Evolutionary conservation across 441 rosid species (phyloP), one percentile per base, ranked within the genome.

Genomic region (Pelargonium cotyledonis): DNA sequence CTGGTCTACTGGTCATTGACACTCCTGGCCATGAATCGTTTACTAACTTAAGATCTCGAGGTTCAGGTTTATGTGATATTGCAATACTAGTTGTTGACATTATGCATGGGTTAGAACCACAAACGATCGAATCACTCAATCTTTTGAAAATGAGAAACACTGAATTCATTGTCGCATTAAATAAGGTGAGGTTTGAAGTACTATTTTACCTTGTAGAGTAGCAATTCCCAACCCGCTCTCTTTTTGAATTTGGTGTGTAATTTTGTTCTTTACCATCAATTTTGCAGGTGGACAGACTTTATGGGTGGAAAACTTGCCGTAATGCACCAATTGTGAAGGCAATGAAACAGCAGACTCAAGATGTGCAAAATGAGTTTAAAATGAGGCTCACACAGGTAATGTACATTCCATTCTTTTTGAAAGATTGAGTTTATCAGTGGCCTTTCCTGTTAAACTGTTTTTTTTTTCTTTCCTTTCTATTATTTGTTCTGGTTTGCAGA

Each of bases 11-110:
- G 83, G 99, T 95, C 63, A 95, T 95, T 74, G 98, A 95, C 81
- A 92, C 99, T 67, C 99, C 99, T 72, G 98, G 99, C 46, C 97
- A 95, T n/a, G 96, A 90, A 75, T 90, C 98, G 8, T 95, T 95
- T 78, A 85, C 94, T 38, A 95, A 92, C 83, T 85, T 95, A 63
- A 84, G 96, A 62, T 90, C 99, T 63, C 82, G 98, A 68, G 97
- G 98, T 75, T 95, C 99, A 64, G 85, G 98, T 75, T 80, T 95
- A 80, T 95, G 99, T 73, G 99, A 95, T 79, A 85, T 95, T 88
- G 98, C 99, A 23, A 90, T 95, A 77, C 80, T 92, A 83, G 99
- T 95, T 72, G 99, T 95, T 11, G 97, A 91, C 83, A 88, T 95
- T 47, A 95, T 90, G 97, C 91, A 89, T 72, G 99, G 99, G 58